Evolutionary conservation across 768 basidiomycete species (phyloP), one percentile per base, ranked within the genome.

Genomic region (Tulasnella sp.): DNA sequence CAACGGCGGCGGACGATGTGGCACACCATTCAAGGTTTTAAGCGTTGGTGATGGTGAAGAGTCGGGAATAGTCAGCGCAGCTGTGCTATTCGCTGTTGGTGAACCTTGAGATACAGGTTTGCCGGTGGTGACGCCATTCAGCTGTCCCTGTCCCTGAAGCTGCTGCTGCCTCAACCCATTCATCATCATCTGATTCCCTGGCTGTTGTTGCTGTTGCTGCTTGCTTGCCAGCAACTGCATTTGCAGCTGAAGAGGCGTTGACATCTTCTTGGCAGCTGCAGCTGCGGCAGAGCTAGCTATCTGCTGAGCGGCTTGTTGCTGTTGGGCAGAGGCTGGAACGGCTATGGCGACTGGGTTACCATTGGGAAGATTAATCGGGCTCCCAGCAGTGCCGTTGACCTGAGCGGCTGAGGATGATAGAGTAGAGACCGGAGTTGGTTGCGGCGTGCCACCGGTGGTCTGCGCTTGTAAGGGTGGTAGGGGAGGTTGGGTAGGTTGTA

Each of bases 161-260:
- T 40, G 39, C 39, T 42, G 49, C 40, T 51, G 49, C 15, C 37
- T 25, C 29, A 34, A 15, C 39, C 49, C 49, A 31, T 51, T 42
- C n/a, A 49, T 27, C 39, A 43, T 42, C 39, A 49, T 45, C 37
- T 49, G 48, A 19, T 27, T n/a, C n/a, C 32, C n/a, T 35, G 29
- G 13, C n/a, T 34, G 3, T n/a, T 37, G 13, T 35, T 48, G 16
- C 22, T 25, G 34, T 37, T n/a, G n/a, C n/a, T n/a, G n/a, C n/a
- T n/a, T n/a, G n/a, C n/a, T 48, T 28, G 35, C 20, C 25, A 43
- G 19, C 10, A 16, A 25, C n/a, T 40, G 39, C 5, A 40, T 40
- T 25, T 40, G 39, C 39, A 40, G 6, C 6, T 20, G n/a, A n/a
- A n/a, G n/a, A n/a, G n/a, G n/a, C n/a, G n/a, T n/a, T n/a, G n/a